Evolutionary conservation across 2,329 filamentous ascomycete genomes (phyloP), one percentile per base, ranked within the genome.

Genomic region (Rutstroemia sp.): DNA sequence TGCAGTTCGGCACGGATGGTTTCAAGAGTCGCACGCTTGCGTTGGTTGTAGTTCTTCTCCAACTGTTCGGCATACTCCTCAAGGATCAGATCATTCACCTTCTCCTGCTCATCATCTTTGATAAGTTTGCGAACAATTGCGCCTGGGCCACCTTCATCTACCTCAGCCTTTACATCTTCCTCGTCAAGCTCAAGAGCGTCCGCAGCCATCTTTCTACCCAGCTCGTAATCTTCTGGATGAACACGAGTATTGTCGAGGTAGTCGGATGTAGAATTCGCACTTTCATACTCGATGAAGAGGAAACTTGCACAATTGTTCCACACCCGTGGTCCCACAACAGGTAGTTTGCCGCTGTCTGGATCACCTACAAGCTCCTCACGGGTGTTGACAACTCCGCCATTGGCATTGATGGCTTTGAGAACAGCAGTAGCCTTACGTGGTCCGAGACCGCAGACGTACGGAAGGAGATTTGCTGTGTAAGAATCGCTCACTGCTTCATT

Each of bases 271-370:
- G 86, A 80, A 65, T 90, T 90, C 14, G 86, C 84, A n/a, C 83
- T 79, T 62, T 96, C 92, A 67, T 90, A 96, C 54, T 88, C 85
- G 59, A 99, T 89, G 69, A 85, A 95, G 38, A 99, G 75, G 75
- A 97, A 97, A 75, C 92, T 96, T 57, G 94, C 92, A 68, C 91
- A 96, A 71, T 99, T 99, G 71, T 91, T 91, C 86, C 90, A 99
- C 23, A 97, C 91, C 61, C 89, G 87, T 12, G 90, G 87, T 1
- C 91, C 90, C 66, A 97, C 90, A 3, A 94, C 89, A 0, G 87
- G 86, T 5, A 87, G 69, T 69, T 87, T 86, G 63, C 86, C 85
- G 63, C 85, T 86, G 59, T 95, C 90, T 10, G 88, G 86, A 62
- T 96, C 88, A 63, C 92, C 92, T 5, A 97, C 83, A 42, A 99